Evolutionary conservation across 2,329 filamentous ascomycete species (phyloP).

Genomic region (Microascus cirrosus): DNA sequence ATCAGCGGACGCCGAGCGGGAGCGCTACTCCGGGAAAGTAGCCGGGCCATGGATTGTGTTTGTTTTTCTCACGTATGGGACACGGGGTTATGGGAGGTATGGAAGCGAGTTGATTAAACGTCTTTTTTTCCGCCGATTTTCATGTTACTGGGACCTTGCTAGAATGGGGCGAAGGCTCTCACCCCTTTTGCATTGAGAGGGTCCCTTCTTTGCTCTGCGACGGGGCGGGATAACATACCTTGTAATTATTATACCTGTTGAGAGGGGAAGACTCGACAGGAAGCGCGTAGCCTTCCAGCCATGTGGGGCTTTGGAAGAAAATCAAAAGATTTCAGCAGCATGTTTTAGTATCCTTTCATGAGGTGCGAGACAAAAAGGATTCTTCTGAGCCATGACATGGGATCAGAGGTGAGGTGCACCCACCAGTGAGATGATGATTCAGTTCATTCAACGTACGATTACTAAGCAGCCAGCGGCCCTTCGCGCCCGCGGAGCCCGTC

Average conservation of each 20-base stretch:
- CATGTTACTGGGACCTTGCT: not conserved
- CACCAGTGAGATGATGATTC: too few relatives aligned
- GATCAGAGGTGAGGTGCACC: too few relatives aligned
- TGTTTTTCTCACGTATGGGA: not conserved
- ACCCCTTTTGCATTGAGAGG: not conserved
- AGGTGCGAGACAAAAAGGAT: not conserved
- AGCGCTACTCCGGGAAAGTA: conserved; percentile 24
- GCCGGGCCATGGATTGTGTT: not conserved
- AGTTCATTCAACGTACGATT: too few relatives aligned
- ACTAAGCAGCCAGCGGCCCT: too few relatives aligned
- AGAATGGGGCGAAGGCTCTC: not conserved
- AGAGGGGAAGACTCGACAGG: not conserved
- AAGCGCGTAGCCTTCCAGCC: not conserved
- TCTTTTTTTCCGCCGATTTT: not conserved
- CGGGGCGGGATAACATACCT: not conserved
- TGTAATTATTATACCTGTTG: not conserved
- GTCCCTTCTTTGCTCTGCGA: not conserved
- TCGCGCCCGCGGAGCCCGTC: too few relatives aligned
- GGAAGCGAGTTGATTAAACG: not conserved
- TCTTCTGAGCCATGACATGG: too few relatives aligned
- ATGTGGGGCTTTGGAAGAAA: not conserved
- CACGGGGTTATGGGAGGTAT: not conserved
- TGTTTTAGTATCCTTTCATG: not conserved
- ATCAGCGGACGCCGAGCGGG: conserved; percentile 23
- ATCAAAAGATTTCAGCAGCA: not conserved